A percentile compares a stretch with the other conserved stretches of the same genome.
phyloP scores from a whole-genome alignment of 441 rosid species.

The Eugenia klotzschiana region DNA sequence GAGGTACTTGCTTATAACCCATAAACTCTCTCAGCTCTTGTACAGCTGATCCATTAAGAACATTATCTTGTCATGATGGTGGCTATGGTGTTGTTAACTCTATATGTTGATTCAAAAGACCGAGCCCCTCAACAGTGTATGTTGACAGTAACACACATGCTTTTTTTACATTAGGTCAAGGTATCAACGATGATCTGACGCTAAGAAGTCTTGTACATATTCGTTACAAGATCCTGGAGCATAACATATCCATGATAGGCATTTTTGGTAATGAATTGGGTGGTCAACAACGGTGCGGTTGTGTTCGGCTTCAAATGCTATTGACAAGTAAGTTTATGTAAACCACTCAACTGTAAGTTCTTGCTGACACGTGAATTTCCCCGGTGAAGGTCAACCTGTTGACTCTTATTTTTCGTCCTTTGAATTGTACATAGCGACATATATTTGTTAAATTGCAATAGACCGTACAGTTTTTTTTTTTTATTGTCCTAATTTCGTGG shows the following conservation, averaged over 20 bases:
- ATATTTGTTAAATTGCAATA: not conserved
- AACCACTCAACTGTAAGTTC: not conserved
- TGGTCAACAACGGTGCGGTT: not conserved
- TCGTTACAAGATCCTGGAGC: not conserved
- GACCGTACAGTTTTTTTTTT: not conserved
- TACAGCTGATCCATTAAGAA: not conserved
- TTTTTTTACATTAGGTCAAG: not conserved
- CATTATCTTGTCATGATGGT: not conserved
- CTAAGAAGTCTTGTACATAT: not conserved
- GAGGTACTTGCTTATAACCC: not conserved
- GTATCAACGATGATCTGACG: not conserved
- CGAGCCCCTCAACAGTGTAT: not conserved
- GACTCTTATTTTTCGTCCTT: not conserved
- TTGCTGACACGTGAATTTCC: not conserved
- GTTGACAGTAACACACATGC: not conserved
- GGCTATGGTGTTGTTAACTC: not conserved
- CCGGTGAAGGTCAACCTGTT: not conserved
- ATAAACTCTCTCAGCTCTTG: not conserved
- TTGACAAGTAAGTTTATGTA: not conserved
- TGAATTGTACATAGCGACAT: not conserved
- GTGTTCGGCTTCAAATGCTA: not conserved
- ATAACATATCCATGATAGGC: not conserved
- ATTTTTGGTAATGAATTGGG: not conserved
- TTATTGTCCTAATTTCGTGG: not conserved
- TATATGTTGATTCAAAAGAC: not conserved